Conservation (phyloP, 2,329 filamentous ascomycete genomes). For the Aspergillus tubingensis region DNA sequence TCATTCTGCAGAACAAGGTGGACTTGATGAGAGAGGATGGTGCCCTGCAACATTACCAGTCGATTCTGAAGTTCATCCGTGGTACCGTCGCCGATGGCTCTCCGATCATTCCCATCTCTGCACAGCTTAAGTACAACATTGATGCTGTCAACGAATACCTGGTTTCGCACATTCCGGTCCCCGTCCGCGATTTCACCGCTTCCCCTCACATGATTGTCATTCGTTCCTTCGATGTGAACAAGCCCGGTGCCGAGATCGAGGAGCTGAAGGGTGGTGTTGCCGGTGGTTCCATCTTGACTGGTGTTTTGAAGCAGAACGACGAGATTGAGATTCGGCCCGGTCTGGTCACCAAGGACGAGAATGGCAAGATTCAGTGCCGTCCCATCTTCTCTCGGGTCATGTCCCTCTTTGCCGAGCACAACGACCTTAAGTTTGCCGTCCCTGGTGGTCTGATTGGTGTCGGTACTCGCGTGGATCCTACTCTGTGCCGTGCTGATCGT, state of each 20-base stretch:
- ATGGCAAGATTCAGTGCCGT: conserved; percentile 91
- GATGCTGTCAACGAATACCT: conserved; percentile 97
- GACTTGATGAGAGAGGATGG: conserved; percentile 97
- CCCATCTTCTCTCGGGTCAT: conserved; percentile 96
- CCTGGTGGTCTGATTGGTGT: conserved; percentile 98
- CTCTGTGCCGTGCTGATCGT: conserved; percentile 97
- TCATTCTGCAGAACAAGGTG: conserved; percentile 99
- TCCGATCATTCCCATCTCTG: conserved; percentile 94
- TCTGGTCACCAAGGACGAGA: conserved; percentile 93
- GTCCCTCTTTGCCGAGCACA: conserved; percentile 94
- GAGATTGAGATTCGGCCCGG: conserved; percentile 99
- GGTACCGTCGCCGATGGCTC: conserved; percentile 94
- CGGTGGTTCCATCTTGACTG: conserved; percentile 93
- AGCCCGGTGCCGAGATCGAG: conserved; percentile 97
- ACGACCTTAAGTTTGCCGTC: conserved; percentile 97
- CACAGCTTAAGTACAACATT: conserved; percentile 99
- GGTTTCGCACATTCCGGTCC: conserved; percentile 91
- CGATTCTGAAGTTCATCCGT: conserved; percentile 96
- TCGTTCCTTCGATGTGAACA: conserved; percentile 99
- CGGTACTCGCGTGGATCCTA: conserved; percentile 94
- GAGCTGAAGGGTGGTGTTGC: conserved; percentile 98
- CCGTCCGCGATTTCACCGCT: conserved; percentile 83
- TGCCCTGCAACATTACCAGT: conserved; percentile 91
- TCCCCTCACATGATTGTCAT: conserved; percentile 99
- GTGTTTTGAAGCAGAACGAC: conserved; percentile 93